Base-by-base conservation (phyloP, 1,284 basidiomycete genomes). In the Caloboletus firmus region DNA sequence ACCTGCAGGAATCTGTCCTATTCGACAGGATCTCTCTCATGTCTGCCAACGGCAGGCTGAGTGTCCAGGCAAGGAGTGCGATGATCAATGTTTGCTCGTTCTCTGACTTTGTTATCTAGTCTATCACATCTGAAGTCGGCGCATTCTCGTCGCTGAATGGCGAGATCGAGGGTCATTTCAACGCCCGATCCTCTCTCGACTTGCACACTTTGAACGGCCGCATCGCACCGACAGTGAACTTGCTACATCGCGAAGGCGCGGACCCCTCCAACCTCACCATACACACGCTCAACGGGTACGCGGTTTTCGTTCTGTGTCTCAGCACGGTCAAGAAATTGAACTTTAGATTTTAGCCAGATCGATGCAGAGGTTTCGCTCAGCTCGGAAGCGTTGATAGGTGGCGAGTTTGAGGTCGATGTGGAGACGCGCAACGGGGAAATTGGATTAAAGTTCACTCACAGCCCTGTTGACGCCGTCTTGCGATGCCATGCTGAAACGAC, bases 131-230 rank as follows among this genome's bases (percentile, higher is more conserved):
- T 0, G 62, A 68, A 2, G 53, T 60, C 9, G 72, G 68, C 11
- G 48, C 32, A 6, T 56, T 81, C 40, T 52, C 57, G 15, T 70
- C 73, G 1, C 39, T 65, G 1, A 75, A 79, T 37, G 71, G 69
- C 22, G 55, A 60, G 12, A 75, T 83, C 54, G 55, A 65, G 6
- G 82, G 81, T 20, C 65, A 65, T n/a, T 79, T 76, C 66, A 71
- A 70, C 28, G 60, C 66, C 12, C 62, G 68, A 8, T 67, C 66
- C 1, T 60, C 59, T 8, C 69, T 83, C 17, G 59, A 59, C 3
- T 56, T 83, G 20, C 26, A 47, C 18, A 77, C 76, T 2, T 54
- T 65, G 28, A 79, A 79, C 56, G 70, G 65, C 4, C 57, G 35
- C n/a, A 74, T 83, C 50, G 48, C 66, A 12, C 67, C 70, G 5